Base-by-base conservation (phyloP, 345 rosid genomes). In the Streptanthus diversifolius region DNA sequence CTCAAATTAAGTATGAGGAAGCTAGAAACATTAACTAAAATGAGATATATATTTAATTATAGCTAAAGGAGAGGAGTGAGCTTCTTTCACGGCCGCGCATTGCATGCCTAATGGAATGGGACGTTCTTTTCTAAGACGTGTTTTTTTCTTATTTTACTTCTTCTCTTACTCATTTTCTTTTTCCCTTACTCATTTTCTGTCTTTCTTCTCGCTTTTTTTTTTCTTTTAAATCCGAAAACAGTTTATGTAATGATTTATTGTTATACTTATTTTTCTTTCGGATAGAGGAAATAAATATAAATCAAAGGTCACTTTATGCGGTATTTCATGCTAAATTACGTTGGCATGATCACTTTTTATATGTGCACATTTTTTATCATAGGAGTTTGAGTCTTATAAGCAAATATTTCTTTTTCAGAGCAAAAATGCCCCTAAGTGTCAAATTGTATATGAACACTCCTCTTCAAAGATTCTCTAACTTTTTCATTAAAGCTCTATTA, bases 321-420 rank as follows among this genome's bases (percentile, higher is more conserved):
- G 70, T 64, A 70, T 77, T 70, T 77, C 76, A 77, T 70, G 76
- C 48, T 70, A 64, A 77, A 55, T 64, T 76, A 77, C 80, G 80
- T 77, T 70, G 80, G 80, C 80, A 71, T 77, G 76, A 70, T 77
- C 76, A 76, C 75, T 44, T 77, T 77, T 70, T 72, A 56, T 56
- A 77, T 71, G 80, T 62, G 72, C 51, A 45, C 70, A 63, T 37
- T 63, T 45, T 70, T 70, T 63, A 56, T 47, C 76, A 56, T 39
- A 71, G 2, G 76, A 47, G 68, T 71, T 77, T 40, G 68, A 57
- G 68, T 71, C 76, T 76, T 76, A 24, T 43, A 77, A 77, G 80
- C 76, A 77, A 77, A 14, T 47, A 37, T 72, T 70, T 77, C 72
- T 56, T 53, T 41, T 25, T 17, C 32, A 11, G 60, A 55, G 44